Base-by-base conservation (phyloP, 1,139 yeast genomes). In the Hemisphaericaspora xylofermentans region DNA sequence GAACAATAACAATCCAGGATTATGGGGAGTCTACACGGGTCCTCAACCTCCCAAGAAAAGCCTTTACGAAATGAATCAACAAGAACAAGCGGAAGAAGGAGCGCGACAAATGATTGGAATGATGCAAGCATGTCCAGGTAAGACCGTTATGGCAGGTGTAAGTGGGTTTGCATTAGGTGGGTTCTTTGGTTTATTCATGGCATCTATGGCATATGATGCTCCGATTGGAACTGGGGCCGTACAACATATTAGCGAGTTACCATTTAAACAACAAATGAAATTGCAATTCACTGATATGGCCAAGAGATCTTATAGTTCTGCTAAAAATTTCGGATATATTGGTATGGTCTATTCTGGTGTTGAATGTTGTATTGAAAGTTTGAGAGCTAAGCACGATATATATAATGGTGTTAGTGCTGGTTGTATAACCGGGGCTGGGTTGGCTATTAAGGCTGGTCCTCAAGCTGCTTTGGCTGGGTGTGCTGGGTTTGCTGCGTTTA, bases 401-500 rank as follows among this genome's bases (percentile, higher is more conserved):
- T 89, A 86, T 68, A 93, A 93, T 59, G 97, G 98, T 36, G 81
- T 88, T 2, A 75, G 81, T 40, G 98, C 98, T 4, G 98, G 98
- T 2, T 93, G 98, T 64, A 71, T 91, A 41, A 93, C 98, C 0
- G 98, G 98, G 35, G 84, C 81, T 16, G 98, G 96, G 0, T 74
- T 93, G 44, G 95, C 98, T 3, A 77, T 87, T 50, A 88, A 86
- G 59, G 82, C 93, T 32, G 98, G 98, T 1, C 98, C 98, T 1
- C 91, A 84, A 56, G 95, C 96, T 24, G 95, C 96, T 0, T 54
- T 81, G 26, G 63, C 91, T 44, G 98, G 98, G 1, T 93, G 98
- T 71, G 97, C 95, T 25, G 98, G 98, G 12, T 93, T 93, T 70
- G 98, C 98, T 13, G 96, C 95, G 3, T 93, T 93, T 61, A 85